phyloP scores from a whole-genome alignment of 352 stramenopile genomes.

The Sclerospora graminicola region DNA sequence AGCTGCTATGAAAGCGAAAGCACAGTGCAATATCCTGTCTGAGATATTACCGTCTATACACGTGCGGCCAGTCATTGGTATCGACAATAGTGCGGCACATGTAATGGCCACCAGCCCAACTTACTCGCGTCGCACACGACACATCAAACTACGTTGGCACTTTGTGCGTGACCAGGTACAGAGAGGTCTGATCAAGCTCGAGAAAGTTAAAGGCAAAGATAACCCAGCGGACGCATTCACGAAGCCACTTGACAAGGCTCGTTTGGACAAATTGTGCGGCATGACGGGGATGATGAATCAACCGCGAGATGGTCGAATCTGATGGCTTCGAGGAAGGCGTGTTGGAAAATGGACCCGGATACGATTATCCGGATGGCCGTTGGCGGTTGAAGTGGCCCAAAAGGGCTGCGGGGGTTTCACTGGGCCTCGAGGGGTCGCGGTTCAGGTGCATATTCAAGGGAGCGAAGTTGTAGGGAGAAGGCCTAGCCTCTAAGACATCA shows the following conservation, averaged over 20 bases:
- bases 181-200: not conserved
- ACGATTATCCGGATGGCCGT: too few relatives aligned
- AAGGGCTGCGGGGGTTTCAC: too few relatives aligned
- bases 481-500: not conserved
- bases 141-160: slow-evolving; percentile 10
- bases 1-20: slow-evolving; percentile 3
- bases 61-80: not conserved
- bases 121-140: slow-evolving; percentile 2
- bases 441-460: too few relatives aligned
- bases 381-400: too few relatives aligned
- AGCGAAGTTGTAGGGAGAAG: too few relatives aligned
- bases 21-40: slow-evolving; percentile 1
- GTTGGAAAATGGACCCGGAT: not conserved
- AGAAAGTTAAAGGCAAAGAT: slow-evolving; percentile 2
- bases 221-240: slow-evolving; percentile 6
- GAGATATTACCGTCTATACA: slow-evolving; percentile 3
- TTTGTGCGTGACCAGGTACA: slow-evolving; percentile 7
- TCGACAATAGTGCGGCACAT: slow-evolving; percentile 12
- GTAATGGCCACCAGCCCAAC: slow-evolving; percentile 10
- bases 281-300: not conserved
- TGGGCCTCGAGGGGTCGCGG: too few relatives aligned
- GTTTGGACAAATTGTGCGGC: not conserved
- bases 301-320: not conserved
- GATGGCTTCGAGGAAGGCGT: not conserved
- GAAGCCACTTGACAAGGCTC: not conserved